phyloP scores from a whole-genome alignment of 805 yeast genomes.

The Candida schatavii region DNA sequence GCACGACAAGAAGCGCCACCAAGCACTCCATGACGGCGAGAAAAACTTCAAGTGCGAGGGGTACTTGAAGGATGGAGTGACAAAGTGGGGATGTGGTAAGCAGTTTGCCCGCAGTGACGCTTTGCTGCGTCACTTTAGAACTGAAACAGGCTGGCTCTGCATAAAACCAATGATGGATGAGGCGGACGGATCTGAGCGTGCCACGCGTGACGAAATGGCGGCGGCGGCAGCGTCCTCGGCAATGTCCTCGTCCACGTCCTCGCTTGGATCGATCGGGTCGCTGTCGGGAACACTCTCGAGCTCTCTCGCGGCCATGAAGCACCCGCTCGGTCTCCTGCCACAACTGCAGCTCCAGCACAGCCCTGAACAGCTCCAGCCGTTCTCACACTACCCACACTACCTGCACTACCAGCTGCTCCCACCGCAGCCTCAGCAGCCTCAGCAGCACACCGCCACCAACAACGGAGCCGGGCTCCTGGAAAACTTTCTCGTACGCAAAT shows the following conservation, averaged over 20 bases:
- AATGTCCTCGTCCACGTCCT: too few relatives aligned
- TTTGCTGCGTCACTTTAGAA: constrained; percentile 68
- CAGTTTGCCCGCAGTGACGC: constrained; percentile 78
- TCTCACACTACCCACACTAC: neutral
- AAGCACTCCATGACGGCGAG: constrained; percentile 68
- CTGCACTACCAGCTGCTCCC: neutral
- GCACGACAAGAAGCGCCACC: constrained; percentile 76
- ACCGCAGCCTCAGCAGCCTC: neutral
- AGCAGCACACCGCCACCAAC: neutral
- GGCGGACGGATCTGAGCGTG: constrained; percentile 21
- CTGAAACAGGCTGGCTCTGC: constrained; percentile 73
- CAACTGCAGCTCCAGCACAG: neutral
- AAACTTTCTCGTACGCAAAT: constrained; percentile 3
- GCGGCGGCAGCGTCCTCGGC: too few relatives aligned
- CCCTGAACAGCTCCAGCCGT: neutral
- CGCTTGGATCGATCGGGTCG: too few relatives aligned
- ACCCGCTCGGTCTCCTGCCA: neutral
- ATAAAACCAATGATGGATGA: constrained; percentile 64
- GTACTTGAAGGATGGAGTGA: constrained; percentile 49
- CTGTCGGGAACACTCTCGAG: too few relatives aligned
- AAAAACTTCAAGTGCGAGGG: constrained; percentile 71
- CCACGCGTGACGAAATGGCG: too few relatives aligned
- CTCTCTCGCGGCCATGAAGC: too few relatives aligned
- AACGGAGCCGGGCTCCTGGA: neutral
- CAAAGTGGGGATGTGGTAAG: constrained; percentile 74